Conservation (phyloP, 208 protist genomes). For the Spongospora subterranea region DNA sequence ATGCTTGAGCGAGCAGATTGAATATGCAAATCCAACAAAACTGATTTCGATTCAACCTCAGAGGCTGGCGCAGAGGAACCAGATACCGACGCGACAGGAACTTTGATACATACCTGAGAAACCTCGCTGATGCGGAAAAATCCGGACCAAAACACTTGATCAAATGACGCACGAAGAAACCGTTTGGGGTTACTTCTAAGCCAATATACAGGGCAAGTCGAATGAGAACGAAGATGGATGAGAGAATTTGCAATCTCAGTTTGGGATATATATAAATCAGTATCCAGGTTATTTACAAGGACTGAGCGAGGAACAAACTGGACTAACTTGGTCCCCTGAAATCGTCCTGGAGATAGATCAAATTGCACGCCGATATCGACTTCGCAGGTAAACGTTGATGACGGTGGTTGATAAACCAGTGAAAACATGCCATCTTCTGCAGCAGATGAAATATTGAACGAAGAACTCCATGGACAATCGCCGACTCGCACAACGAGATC, state of each 20-base stretch:
- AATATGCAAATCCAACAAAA: slow-evolving; percentile 34
- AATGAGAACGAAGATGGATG: neutral
- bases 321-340: neutral
- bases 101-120: neutral
- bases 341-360: neutral
- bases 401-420: neutral
- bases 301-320: slow-evolving; percentile 24
- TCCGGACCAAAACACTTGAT: neutral
- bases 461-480: neutral
- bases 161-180: neutral
- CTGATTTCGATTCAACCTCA: neutral
- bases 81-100: neutral
- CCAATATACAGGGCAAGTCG: neutral
- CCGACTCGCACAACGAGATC: neutral
- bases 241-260: neutral
- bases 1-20: neutral
- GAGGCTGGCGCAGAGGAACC: neutral
- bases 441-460: slow-evolving; percentile 21
- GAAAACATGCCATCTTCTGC: slow-evolving; percentile 22
- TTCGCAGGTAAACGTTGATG: neutral
- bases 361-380: slow-evolving; percentile 12
- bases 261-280: neutral
- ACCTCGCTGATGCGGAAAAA: slow-evolving; percentile 1
- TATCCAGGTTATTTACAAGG: neutral
- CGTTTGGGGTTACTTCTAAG: neutral